phyloP scores from a whole-genome alignment of 257 asterid genomes.

The Solanum lycopersicoides region DNA sequence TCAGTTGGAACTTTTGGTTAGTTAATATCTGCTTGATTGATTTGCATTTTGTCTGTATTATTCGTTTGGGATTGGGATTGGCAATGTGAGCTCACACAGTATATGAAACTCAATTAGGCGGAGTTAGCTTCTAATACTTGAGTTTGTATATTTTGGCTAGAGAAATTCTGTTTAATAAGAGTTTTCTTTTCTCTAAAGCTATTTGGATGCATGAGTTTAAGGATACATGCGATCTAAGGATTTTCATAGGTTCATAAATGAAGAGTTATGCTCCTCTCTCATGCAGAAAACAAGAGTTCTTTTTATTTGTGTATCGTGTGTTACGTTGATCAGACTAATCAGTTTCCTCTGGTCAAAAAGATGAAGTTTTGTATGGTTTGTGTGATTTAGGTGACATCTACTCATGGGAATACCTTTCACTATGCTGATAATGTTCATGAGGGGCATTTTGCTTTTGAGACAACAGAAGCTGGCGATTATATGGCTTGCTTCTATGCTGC shows the following conservation, averaged over 20 bases:
- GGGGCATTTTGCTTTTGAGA: conserved; percentile 76
- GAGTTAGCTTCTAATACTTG: neutral
- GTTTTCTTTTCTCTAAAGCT: neutral
- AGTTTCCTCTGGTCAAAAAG: neutral
- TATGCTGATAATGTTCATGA: conserved; percentile 57
- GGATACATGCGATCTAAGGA: neutral
- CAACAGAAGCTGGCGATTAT: conserved; percentile 76
- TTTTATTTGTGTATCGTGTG: neutral
- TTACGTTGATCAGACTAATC: neutral
- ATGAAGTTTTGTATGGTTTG: neutral
- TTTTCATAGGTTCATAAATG: neutral
- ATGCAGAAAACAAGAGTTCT: neutral
- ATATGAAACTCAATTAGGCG: neutral
- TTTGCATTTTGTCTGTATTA: neutral
- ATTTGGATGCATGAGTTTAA: neutral
- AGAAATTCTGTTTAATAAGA: neutral
- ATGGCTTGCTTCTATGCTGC: conserved; percentile 80
- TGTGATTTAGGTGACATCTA: conserved; percentile 61
- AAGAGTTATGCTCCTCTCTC: neutral
- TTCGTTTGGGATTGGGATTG: neutral
- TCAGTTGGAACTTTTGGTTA: neutral
- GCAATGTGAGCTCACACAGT: neutral
- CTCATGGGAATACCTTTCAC: conserved; percentile 74
- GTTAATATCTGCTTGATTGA: neutral
- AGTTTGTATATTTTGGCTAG: neutral